Conservation (phyloP, 179 eudicot species). For the Monotropa hypopitys region DNA sequence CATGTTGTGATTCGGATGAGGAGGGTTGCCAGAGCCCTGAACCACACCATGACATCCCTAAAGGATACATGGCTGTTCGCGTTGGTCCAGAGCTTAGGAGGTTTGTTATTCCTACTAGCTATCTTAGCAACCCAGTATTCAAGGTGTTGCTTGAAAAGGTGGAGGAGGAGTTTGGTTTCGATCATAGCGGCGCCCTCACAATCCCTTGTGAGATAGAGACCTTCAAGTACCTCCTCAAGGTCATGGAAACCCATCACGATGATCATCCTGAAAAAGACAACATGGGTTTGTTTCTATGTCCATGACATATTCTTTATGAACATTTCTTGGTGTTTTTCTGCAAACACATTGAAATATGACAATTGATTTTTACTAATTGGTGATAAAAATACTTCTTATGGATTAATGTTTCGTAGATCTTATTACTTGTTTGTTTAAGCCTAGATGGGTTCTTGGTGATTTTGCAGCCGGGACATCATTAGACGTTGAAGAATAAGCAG, state of each 20-base stretch:
- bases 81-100: constrained; percentile 76
- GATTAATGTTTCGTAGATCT: not conserved
- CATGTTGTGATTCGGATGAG: constrained; percentile 51
- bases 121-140: constrained; percentile 56
- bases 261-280: constrained; percentile 4
- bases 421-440: not conserved
- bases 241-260: constrained; percentile 47
- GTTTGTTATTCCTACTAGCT: constrained; percentile 69
- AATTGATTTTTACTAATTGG: not conserved
- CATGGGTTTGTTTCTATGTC: constrained; percentile 12
- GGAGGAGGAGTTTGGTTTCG: constrained; percentile 87
- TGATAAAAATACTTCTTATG: not conserved
- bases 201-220: constrained; percentile 90
- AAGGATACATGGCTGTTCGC: constrained; percentile 72
- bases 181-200: constrained; percentile 62
- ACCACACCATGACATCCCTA: constrained; percentile 55
- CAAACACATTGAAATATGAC: not conserved
- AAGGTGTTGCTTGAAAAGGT: constrained; percentile 70
- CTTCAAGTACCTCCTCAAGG: constrained; percentile 63
- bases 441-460: not conserved
- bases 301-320: not conserved
- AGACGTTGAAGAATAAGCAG: constrained; percentile 12
- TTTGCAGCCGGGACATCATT: constrained; percentile 25
- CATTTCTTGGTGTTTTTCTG: not conserved
- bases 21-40: constrained; percentile 62